Evolutionary conservation across 2,329 filamentous ascomycete species (phyloP).

Genomic region (Hymenoscyphus infarciens): DNA sequence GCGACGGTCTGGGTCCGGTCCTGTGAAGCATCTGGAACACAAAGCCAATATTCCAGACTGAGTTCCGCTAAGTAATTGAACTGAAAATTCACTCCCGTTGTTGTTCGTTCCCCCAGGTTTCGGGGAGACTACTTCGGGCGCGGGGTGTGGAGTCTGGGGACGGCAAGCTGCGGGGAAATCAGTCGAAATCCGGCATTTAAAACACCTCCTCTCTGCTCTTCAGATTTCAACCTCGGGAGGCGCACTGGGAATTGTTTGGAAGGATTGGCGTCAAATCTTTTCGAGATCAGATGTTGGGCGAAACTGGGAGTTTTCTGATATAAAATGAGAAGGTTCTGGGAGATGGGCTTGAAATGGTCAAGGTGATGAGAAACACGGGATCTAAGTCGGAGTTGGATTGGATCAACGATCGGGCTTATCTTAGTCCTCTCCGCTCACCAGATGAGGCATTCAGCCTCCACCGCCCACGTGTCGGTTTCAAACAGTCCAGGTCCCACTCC

Average conservation of each 20-base stretch:
- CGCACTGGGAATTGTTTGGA: not conserved
- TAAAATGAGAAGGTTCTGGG: no score
- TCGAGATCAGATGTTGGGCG: not conserved
- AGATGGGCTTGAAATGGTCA: no score
- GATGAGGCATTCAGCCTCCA: no score
- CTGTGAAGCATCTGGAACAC: not conserved
- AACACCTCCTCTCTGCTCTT: not conserved
- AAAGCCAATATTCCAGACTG: not conserved
- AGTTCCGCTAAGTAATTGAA: not conserved
- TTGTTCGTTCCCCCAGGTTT: not conserved
- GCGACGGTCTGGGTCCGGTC: not conserved
- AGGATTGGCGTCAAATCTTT: no score
- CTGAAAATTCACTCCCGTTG: not conserved
- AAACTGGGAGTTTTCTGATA: not conserved
- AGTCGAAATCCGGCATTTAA: conserved; percentile 2
- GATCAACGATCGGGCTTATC: no score
- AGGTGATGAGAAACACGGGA: no score
- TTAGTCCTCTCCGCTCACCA: no score
- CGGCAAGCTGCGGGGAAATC: conserved; percentile 1
- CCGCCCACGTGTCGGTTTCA: not conserved
- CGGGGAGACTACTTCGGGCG: not conserved
- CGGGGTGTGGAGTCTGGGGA: not conserved
- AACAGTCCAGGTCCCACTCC: not conserved
- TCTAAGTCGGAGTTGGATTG: no score
- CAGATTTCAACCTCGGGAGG: not conserved